Percentiles rank a stretch among this genome's conserved stretches.
Conservation (phyloP, 2,329 filamentous ascomycete genomes). For the Thelonectria olida region DNA sequence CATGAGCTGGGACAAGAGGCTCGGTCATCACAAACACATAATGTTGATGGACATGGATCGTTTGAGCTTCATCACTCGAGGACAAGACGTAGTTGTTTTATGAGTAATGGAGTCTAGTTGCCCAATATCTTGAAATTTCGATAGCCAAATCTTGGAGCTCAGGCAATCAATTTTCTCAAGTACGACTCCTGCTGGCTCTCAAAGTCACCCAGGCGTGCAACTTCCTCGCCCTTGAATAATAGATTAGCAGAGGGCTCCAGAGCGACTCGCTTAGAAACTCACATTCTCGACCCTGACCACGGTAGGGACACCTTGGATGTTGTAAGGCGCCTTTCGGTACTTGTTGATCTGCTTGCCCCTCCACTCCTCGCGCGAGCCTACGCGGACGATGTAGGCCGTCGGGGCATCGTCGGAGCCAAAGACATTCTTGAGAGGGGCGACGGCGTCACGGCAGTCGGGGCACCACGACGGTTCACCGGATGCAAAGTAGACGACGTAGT, state of each 20-base stretch:
- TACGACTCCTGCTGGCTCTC: slow-evolving; percentile 41
- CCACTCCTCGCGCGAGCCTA: slow-evolving; percentile 37
- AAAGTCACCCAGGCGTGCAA: slow-evolving; percentile 37
- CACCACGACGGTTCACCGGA: slow-evolving; percentile 44
- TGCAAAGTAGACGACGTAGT: slow-evolving; percentile 44
- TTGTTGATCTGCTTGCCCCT: slow-evolving; percentile 37
- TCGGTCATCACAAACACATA: too few relatives aligned
- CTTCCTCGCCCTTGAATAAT: slow-evolving; percentile 34
- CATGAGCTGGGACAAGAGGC: too few relatives aligned
- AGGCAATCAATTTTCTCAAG: slow-evolving; percentile 33
- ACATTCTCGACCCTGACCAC: slow-evolving; percentile 40
- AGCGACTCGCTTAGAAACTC: not conserved
- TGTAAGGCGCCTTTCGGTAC: slow-evolving; percentile 38
- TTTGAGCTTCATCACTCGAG: too few relatives aligned
- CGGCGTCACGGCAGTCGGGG: slow-evolving; percentile 39
- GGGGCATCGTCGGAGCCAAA: slow-evolving; percentile 37
- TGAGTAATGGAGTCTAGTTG: not conserved
- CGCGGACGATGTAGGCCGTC: slow-evolving; percentile 38
- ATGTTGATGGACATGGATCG: too few relatives aligned
- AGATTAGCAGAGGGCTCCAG: not conserved
- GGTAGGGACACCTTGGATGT: slow-evolving; percentile 40
- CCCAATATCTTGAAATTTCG: not conserved
- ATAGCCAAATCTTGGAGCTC: not conserved
- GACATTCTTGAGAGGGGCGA: slow-evolving; percentile 36
- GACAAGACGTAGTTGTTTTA: not conserved